phyloP scores from a whole-genome alignment of 345 rosid genomes.

The Acer yangbiense region DNA sequence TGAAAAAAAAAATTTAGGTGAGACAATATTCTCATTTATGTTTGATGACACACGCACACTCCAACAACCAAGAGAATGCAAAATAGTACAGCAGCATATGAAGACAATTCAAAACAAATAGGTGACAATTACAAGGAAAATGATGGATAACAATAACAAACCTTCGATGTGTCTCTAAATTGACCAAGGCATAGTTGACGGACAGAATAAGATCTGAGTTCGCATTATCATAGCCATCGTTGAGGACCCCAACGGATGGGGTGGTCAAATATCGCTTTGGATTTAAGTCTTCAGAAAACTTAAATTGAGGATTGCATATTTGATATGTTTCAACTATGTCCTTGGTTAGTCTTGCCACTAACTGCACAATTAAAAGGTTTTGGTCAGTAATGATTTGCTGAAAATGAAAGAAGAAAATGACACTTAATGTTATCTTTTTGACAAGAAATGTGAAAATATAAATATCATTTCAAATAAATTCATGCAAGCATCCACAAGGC shows the following conservation, averaged over 20 bases:
- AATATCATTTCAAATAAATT: slow-evolving; percentile 8
- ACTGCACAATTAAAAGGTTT: slow-evolving; percentile 53
- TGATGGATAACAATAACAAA: slow-evolving; percentile 34
- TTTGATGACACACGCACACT: neutral
- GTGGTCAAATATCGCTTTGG: slow-evolving; percentile 96
- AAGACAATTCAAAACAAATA: slow-evolving; percentile 15
- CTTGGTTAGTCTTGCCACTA: slow-evolving; percentile 80
- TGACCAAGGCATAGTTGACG: slow-evolving; percentile 71
- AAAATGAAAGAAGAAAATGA: neutral
- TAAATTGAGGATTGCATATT: slow-evolving; percentile 86
- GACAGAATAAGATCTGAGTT: slow-evolving; percentile 93
- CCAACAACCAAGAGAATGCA: neutral
- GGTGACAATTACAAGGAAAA: neutral
- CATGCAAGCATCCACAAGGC: neutral
- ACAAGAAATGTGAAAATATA: slow-evolving; percentile 6
- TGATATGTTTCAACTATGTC: slow-evolving; percentile 88
- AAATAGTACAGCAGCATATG: slow-evolving; percentile 14
- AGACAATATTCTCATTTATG: neutral
- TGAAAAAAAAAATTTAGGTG: neutral
- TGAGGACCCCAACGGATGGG: slow-evolving; percentile 89
- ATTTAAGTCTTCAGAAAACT: slow-evolving; percentile 87
- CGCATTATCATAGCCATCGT: slow-evolving; percentile 93
- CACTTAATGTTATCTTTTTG: no score
- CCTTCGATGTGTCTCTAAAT: slow-evolving; percentile 83
- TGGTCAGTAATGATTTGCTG: slow-evolving; percentile 28